A percentile compares a stretch with the other conserved stretches of the same genome.
Conservation (phyloP, 164 flowering plant genomes). For the Stephania cephalantha region DNA sequence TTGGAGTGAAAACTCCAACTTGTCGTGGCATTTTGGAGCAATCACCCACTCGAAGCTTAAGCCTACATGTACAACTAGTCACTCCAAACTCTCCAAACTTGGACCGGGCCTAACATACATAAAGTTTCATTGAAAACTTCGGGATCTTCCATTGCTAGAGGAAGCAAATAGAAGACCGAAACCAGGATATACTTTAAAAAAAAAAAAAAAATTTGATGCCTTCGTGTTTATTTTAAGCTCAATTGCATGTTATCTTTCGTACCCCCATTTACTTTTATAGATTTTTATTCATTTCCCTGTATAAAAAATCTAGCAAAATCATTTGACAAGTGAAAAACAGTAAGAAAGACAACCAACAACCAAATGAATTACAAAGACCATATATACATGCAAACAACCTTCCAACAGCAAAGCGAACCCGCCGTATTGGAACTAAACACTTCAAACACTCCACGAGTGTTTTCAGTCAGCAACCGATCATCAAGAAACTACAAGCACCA, state of each 20-base stretch:
- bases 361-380: background rate
- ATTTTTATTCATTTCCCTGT: too few relatives aligned
- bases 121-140: too few relatives aligned
- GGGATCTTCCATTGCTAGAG: too few relatives aligned
- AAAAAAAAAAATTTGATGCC: background rate
- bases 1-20: too few relatives aligned
- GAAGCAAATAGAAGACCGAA: too few relatives aligned
- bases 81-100: too few relatives aligned
- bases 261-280: background rate
- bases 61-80: too few relatives aligned
- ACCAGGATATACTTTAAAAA: too few relatives aligned
- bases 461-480: background rate
- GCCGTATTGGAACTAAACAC: background rate
- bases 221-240: background rate
- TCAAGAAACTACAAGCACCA: background rate
- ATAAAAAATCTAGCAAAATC: background rate
- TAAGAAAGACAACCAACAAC: background rate
- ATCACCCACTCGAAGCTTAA: too few relatives aligned
- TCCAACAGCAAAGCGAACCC: background rate
- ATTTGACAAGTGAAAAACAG: background rate
- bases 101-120: too few relatives aligned
- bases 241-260: background rate
- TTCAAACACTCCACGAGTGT: background rate
- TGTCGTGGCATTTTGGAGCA: too few relatives aligned
- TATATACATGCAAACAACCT: background rate